Evolutionary conservation across 164 flowering plant genomes (phyloP).

Genomic region (Macadamia tetraphylla): DNA sequence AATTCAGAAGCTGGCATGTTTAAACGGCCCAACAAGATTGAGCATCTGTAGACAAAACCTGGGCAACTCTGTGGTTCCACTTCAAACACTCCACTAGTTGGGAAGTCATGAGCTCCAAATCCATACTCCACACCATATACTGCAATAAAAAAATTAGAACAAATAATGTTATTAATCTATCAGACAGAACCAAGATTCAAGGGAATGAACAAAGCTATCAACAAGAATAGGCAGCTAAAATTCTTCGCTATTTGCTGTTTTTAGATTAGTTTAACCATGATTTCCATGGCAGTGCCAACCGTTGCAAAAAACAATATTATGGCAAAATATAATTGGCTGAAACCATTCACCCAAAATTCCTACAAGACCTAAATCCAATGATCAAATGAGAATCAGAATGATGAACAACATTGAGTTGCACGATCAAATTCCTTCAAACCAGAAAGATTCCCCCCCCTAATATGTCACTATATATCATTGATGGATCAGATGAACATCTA

Average conservation of each 20-base stretch:
- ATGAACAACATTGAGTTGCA: no score
- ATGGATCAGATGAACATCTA: no score
- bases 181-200: background rate
- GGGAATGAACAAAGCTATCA: background rate
- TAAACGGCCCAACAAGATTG: conserved; percentile 51
- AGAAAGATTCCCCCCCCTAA: no score
- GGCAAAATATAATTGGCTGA: no score
- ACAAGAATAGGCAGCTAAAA: background rate
- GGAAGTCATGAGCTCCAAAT: conserved; percentile 85
- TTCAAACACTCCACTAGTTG: conserved; percentile 87
- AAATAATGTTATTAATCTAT: background rate
- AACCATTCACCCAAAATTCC: no score
- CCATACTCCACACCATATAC: conserved; percentile 86
- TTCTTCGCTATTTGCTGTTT: background rate
- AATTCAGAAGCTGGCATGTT: conserved; percentile 53
- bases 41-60: conserved; percentile 66
- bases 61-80: conserved; percentile 86
- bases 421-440: no score
- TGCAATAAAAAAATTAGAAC: conserved; percentile 20
- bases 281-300: no score
- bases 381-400: no score
- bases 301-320: no score
- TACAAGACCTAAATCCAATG: no score
- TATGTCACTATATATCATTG: no score
- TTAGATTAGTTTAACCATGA: no score